Percentiles rank a stretch among this genome's conserved stretches.
phyloP scores from a whole-genome alignment of 1,139 yeast genomes.

The Suhomyces terraborum region DNA sequence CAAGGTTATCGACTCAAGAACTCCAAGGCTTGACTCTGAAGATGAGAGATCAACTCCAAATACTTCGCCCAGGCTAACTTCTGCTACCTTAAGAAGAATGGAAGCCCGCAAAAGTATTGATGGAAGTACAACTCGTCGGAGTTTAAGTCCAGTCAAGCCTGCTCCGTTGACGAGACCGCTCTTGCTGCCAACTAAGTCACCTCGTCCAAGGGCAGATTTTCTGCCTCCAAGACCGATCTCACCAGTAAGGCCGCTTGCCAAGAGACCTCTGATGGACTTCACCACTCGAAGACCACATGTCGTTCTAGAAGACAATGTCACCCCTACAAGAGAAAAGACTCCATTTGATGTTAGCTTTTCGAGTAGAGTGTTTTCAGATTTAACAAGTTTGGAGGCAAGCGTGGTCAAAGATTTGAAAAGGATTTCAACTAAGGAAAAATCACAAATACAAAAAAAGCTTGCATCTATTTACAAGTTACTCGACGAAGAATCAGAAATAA shows the following conservation, averaged over 20 bases:
- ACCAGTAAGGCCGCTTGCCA: constrained; percentile 6
- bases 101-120: constrained; percentile 24
- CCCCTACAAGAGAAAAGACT: constrained; percentile 7
- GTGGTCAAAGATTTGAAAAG: background rate
- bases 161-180: constrained; percentile 2
- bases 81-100: constrained; percentile 36
- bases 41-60: constrained; percentile 7
- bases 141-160: constrained; percentile 12
- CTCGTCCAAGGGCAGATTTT: constrained; percentile 4
- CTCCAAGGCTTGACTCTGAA: constrained; percentile 2
- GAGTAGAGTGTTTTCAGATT: constrained; percentile 1
- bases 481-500: background rate
- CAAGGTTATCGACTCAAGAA: background rate
- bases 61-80: constrained; percentile 26
- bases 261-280: constrained; percentile 11
- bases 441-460: constrained; percentile 1
- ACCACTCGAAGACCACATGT: constrained; percentile 8
- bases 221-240: constrained; percentile 8
- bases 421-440: background rate
- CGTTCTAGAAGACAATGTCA: constrained; percentile 1
- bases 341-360: constrained; percentile 1
- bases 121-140: constrained; percentile 2
- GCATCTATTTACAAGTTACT: background rate
- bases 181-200: constrained; percentile 10
- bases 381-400: constrained; percentile 1